These are phyloP conservation scores for Alternaria arborescens DNA, from an alignment of 2,329 filamentous ascomycete genomes.

Conservation along the genomic window DNA sequence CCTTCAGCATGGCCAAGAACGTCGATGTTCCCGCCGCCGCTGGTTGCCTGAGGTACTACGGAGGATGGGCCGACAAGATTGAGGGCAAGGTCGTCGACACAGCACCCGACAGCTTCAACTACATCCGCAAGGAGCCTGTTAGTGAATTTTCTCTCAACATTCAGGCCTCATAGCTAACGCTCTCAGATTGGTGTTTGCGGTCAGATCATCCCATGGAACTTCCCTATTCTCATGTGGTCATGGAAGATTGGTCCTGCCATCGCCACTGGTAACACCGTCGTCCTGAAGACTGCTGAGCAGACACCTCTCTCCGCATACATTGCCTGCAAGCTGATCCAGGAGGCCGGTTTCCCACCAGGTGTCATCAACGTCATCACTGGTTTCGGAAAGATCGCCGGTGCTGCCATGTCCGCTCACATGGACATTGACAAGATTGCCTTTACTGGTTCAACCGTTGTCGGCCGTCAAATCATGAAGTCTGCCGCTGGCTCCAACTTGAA, in stretches of 20 bases:
- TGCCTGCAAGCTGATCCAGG: conserved; percentile 71
- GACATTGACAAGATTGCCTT: conserved; percentile 85
- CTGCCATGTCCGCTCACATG: conserved; percentile 78
- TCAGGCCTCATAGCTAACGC: conserved; percentile 25
- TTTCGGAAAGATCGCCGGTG: conserved; percentile 80
- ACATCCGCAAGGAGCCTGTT: conserved; percentile 79
- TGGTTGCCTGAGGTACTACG: conserved; percentile 83
- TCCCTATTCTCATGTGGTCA: conserved; percentile 79
- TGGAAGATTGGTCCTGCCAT: conserved; percentile 85
- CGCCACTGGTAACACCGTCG: conserved; percentile 74
- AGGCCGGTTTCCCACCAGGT: conserved; percentile 81
- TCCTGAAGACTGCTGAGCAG: conserved; percentile 80
- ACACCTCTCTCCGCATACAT: conserved; percentile 75
- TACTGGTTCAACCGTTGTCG: conserved; percentile 78
- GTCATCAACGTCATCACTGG: conserved; percentile 81
- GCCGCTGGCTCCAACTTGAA: conserved; percentile 80
- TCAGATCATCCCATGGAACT: conserved; percentile 92
- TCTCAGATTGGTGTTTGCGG: conserved; percentile 75
- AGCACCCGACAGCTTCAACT: conserved; percentile 79
- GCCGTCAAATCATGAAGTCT: conserved; percentile 81
- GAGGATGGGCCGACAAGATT: conserved; percentile 92
- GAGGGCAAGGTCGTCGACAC: conserved; percentile 87
- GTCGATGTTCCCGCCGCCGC: conserved; percentile 72
- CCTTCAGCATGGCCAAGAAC: conserved; percentile 76
- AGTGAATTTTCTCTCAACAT: conserved; percentile 28